Conservation (phyloP, 2,329 filamentous ascomycete genomes). For the Alternaria gaisen region DNA sequence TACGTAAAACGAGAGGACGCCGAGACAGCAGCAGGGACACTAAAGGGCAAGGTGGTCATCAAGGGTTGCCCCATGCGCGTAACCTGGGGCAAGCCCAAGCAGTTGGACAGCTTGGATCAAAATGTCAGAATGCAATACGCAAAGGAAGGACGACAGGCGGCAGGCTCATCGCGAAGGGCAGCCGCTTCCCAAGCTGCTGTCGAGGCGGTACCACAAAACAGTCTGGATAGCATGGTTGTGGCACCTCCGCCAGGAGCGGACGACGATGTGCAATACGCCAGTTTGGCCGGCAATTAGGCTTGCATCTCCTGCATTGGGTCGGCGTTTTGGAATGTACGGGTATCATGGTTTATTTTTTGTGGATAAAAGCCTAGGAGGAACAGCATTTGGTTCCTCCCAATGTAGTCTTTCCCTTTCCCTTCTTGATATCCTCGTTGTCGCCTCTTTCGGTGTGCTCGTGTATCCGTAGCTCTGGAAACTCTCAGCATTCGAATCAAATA, state of each 20-base stretch:
- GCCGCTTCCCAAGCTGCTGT: slow-evolving; percentile 51
- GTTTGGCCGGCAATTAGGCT: slow-evolving; percentile 76
- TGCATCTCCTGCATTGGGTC: slow-evolving; percentile 28
- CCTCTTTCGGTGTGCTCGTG: slow-evolving; percentile 91
- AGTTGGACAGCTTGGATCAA: slow-evolving; percentile 88
- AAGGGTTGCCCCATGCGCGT: slow-evolving; percentile 89
- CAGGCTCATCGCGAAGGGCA: slow-evolving; percentile 37
- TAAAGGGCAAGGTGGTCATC: slow-evolving; percentile 88
- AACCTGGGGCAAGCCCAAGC: slow-evolving; percentile 91
- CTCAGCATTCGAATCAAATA: slow-evolving; percentile 20
- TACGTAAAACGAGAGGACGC: slow-evolving; percentile 85
- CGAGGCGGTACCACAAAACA: slow-evolving; percentile 53
- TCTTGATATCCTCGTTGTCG: slow-evolving; percentile 90
- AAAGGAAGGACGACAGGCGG: slow-evolving; percentile 70
- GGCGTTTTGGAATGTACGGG: slow-evolving; percentile 42
- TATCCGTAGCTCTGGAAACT: slow-evolving; percentile 76
- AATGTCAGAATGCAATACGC: slow-evolving; percentile 85
- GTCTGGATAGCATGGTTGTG: slow-evolving; percentile 59
- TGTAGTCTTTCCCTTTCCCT: slow-evolving; percentile 57
- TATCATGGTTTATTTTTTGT: slow-evolving; percentile 42
- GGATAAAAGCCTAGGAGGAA: slow-evolving; percentile 45
- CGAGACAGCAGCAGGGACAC: slow-evolving; percentile 83
- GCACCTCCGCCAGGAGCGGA: slow-evolving; percentile 81
- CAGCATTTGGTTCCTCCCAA: slow-evolving; percentile 51
- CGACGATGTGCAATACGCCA: slow-evolving; percentile 85